Evolutionary conservation across 768 basidiomycete genomes (phyloP).

Genomic region (Pleurotus cornucopiae): DNA sequence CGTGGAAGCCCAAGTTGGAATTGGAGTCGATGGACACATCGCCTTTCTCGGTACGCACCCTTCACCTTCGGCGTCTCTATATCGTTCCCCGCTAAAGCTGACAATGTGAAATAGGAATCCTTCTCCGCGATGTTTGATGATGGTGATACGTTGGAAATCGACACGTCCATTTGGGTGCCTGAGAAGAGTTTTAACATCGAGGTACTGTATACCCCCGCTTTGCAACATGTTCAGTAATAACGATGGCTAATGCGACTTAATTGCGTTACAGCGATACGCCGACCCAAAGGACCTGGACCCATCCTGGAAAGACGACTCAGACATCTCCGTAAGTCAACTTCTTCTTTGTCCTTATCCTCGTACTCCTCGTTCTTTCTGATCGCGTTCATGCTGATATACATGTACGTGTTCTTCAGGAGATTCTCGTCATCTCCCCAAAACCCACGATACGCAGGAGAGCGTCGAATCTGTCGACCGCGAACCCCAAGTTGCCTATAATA

Average conservation of each 20-base stretch:
- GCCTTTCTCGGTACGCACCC: neutral
- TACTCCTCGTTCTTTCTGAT: too few species aligned
- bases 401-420: neutral
- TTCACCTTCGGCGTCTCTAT: too few species aligned
- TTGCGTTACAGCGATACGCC: neutral
- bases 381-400: too few species aligned
- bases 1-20: neutral
- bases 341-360: too few species aligned
- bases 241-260: too few species aligned
- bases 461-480: neutral
- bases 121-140: neutral
- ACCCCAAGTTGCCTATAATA: neutral
- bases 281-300: neutral
- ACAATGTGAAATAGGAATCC: neutral
- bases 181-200: neutral
- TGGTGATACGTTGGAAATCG: neutral
- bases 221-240: too few species aligned
- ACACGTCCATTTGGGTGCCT: neutral
- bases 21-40: slow-evolving; percentile 1
- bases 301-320: neutral
- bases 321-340: neutral
- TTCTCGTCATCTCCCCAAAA: neutral
- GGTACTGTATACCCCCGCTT: neutral
- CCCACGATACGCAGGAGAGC: neutral
- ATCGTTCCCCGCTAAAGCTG: too few species aligned